These are phyloP conservation scores for Diaporthe humulicola DNA, from an alignment of 2,329 filamentous ascomycete genomes.

Conservation along the genomic window DNA sequence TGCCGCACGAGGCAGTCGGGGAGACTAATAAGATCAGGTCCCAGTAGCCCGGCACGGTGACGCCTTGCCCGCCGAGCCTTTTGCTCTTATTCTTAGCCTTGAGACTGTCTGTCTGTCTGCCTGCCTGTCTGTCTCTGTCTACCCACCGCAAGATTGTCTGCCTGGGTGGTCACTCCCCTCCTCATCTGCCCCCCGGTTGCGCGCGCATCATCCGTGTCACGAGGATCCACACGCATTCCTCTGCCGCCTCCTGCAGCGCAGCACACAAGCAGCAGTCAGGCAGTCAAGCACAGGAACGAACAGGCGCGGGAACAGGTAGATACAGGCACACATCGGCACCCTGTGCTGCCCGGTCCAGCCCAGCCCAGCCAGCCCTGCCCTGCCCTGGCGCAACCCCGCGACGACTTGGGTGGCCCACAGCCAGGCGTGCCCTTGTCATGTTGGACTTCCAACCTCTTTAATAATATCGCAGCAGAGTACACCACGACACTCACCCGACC, in stretches of 20 bases:
- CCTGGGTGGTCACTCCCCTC: no score
- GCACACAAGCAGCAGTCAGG: not conserved
- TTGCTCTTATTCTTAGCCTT: not conserved
- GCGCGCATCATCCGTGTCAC: not conserved
- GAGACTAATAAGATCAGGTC: conserved; percentile 22
- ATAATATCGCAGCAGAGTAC: conserved; percentile 18
- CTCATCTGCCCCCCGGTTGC: not conserved
- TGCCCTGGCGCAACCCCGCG: conserved; percentile 20
- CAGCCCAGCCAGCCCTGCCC: not conserved
- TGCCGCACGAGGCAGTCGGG: not conserved
- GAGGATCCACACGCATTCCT: conserved; percentile 19
- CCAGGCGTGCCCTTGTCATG: conserved; percentile 28
- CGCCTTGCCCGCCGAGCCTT: conserved; percentile 11
- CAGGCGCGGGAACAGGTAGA: not conserved
- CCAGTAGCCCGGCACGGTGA: conserved; percentile 10
- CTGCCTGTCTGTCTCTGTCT: not conserved
- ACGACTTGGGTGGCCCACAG: conserved; percentile 16
- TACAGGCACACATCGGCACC: not conserved
- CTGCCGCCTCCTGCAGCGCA: conserved; percentile 18
- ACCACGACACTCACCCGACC: conserved; percentile 12
- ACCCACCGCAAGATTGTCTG: not conserved
- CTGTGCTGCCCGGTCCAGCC: not conserved
- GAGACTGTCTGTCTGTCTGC: not conserved
- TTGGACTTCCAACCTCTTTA: conserved; percentile 31
- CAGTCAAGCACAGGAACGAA: conserved; percentile 2